A percentile compares a stretch with the other conserved stretches of the same genome.
These are phyloP conservation scores for Zygosaccharomyces pseudorouxii DNA, from an alignment of 805 yeast species.

Conservation along the genomic window DNA sequence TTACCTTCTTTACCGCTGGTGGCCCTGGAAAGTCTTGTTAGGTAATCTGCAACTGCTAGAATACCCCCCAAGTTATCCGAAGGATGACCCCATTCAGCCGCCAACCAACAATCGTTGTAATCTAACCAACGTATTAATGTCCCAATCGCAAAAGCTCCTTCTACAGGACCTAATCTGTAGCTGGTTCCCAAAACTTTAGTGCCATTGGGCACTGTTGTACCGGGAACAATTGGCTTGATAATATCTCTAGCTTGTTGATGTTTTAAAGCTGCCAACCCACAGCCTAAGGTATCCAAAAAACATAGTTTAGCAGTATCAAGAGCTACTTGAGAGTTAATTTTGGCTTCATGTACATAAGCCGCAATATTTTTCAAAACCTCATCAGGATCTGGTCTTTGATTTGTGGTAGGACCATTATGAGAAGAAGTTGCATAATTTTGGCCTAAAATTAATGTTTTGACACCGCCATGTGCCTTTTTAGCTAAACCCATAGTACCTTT, in stretches of 20 bases:
- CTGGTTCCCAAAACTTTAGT: constrained; percentile 51
- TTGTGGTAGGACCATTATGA: constrained; percentile 18
- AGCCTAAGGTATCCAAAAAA: constrained; percentile 53
- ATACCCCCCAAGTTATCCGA: constrained; percentile 58
- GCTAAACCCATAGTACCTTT: background rate
- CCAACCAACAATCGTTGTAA: constrained; percentile 61
- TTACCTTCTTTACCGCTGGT: constrained; percentile 39
- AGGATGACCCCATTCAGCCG: constrained; percentile 71
- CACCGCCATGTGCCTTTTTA: background rate
- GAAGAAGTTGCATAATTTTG: background rate
- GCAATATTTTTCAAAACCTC: constrained; percentile 47
- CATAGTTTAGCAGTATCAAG: constrained; percentile 52
- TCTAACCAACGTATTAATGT: constrained; percentile 57
- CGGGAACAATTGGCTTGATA: constrained; percentile 55
- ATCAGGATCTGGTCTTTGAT: constrained; percentile 50
- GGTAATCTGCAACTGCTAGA: constrained; percentile 53
- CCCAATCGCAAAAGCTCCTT: constrained; percentile 56
- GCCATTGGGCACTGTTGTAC: constrained; percentile 51
- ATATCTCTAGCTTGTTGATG: constrained; percentile 45
- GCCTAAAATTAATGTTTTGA: background rate
- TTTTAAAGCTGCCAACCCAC: constrained; percentile 56
- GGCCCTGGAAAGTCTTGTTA: constrained; percentile 43
- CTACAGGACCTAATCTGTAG: constrained; percentile 49
- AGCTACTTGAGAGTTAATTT: constrained; percentile 45
- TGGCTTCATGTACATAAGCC: constrained; percentile 44